These are phyloP conservation scores for Davidsoniella australis DNA, from an alignment of 2,329 filamentous ascomycete species.

Conservation along the genomic window DNA sequence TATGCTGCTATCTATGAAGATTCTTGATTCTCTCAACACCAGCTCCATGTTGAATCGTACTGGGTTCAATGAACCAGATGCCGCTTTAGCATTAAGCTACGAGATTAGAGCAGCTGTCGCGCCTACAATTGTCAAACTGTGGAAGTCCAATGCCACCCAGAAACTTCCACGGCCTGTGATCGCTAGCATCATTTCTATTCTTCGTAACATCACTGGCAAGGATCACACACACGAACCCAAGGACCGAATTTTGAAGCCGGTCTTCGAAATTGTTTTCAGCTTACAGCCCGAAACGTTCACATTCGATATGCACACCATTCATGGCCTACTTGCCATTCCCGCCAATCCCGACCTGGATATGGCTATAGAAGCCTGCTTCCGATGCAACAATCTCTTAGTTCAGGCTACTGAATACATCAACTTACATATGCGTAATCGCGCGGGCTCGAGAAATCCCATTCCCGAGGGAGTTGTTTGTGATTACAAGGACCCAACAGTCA, in stretches of 20 bases:
- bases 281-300: conserved; percentile 8
- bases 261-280: background rate
- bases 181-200: conserved; percentile 4
- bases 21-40: conserved; percentile 4
- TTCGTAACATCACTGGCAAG: conserved; percentile 3
- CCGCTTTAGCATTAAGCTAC: conserved; percentile 61
- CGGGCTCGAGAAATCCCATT: conserved; percentile 49
- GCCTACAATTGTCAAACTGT: conserved; percentile 59
- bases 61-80: conserved; percentile 15
- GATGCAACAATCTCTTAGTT: conserved; percentile 50
- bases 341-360: conserved; percentile 23
- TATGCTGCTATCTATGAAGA: conserved; percentile 6
- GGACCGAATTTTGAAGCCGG: background rate
- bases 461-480: conserved; percentile 22
- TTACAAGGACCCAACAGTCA: conserved; percentile 14
- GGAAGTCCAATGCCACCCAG: conserved; percentile 72
- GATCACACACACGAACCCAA: background rate
- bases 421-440: conserved; percentile 38
- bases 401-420: conserved; percentile 59
- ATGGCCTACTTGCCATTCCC: conserved; percentile 22
- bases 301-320: conserved; percentile 21
- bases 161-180: conserved; percentile 38
- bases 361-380: conserved; percentile 63
- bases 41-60: conserved; percentile 3
- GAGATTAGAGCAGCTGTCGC: conserved; percentile 70